A percentile compares a stretch with the other conserved stretches of the same genome.
Conservation (phyloP, 306 rosid genomes). For the Trichosanthes truncata region DNA sequence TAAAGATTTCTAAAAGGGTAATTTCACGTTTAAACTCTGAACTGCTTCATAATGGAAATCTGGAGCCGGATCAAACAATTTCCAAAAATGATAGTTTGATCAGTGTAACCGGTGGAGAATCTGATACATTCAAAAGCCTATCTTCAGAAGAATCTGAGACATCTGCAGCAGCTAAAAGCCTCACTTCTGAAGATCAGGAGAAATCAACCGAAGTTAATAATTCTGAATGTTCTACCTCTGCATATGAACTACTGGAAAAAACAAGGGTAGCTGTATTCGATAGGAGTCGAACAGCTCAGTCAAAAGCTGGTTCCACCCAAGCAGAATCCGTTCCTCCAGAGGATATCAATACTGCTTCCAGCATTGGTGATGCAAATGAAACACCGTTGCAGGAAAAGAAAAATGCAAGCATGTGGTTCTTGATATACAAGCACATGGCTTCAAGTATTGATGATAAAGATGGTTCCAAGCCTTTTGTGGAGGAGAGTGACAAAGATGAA, state of each 20-base stretch:
- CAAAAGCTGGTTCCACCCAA: neutral
- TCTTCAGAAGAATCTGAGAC: constrained; percentile 23
- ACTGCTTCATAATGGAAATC: constrained; percentile 17
- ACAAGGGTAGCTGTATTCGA: neutral
- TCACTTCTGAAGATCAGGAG: neutral
- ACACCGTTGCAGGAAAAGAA: constrained; percentile 32
- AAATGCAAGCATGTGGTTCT: constrained; percentile 48
- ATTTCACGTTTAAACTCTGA: constrained; percentile 17
- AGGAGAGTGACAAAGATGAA: constrained; percentile 15
- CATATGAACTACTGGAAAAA: neutral
- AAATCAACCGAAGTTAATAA: neutral
- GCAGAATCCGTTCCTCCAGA: neutral
- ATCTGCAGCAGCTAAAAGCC: constrained; percentile 17
- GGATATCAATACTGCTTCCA: neutral
- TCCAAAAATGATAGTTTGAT: constrained; percentile 15
- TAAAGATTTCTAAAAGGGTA: constrained; percentile 16
- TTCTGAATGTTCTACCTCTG: neutral
- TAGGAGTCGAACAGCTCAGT: neutral
- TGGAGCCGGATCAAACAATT: constrained; percentile 16
- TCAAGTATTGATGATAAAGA: constrained; percentile 34
- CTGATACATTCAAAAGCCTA: constrained; percentile 7
- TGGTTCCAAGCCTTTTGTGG: constrained; percentile 28
- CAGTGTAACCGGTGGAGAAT: constrained; percentile 16
- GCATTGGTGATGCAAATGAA: constrained; percentile 24
- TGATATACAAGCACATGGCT: constrained; percentile 79